Conservation (phyloP, 768 basidiomycete genomes). For the Lentinula edodes region DNA sequence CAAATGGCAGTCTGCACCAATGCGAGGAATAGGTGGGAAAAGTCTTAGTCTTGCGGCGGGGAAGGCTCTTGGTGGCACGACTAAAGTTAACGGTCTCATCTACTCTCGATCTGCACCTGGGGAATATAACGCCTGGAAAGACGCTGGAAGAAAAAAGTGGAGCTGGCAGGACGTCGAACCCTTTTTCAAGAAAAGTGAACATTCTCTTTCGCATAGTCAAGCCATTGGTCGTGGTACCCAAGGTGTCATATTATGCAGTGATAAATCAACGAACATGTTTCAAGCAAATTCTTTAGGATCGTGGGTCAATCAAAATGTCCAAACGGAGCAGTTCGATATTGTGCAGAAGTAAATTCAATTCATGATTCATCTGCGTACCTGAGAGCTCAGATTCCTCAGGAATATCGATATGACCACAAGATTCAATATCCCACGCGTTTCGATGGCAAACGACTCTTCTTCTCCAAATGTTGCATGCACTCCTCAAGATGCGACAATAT, state of each 20-base stretch:
- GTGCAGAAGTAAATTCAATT: constrained; percentile 3
- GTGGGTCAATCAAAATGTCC: constrained; percentile 11
- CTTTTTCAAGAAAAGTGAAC: constrained; percentile 21
- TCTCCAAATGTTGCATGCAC: constrained; percentile 14
- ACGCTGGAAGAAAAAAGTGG: constrained; percentile 21
- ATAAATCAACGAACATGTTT: not conserved
- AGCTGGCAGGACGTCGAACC: constrained; percentile 19
- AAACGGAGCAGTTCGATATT: constrained; percentile 6
- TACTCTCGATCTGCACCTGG: constrained; percentile 22
- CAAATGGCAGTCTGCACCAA: constrained; percentile 13
- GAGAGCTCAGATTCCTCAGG: not conserved
- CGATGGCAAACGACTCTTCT: constrained; percentile 15
- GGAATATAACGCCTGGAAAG: constrained; percentile 24
- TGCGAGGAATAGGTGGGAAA: constrained; percentile 7
- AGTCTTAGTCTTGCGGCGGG: constrained; percentile 16
- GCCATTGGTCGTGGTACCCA: constrained; percentile 6
- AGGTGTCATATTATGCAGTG: constrained; percentile 3
- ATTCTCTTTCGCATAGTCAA: not conserved
- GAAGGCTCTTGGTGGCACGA: constrained; percentile 23
- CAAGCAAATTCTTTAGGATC: constrained; percentile 8
- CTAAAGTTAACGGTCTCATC: constrained; percentile 22
- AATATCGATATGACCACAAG: constrained; percentile 8
- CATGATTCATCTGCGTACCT: not conserved
- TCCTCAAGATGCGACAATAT: constrained; percentile 16
- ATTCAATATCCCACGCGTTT: constrained; percentile 16